phyloP scores from a whole-genome alignment of 306 rosid species.

The Potentilla sterilis region DNA sequence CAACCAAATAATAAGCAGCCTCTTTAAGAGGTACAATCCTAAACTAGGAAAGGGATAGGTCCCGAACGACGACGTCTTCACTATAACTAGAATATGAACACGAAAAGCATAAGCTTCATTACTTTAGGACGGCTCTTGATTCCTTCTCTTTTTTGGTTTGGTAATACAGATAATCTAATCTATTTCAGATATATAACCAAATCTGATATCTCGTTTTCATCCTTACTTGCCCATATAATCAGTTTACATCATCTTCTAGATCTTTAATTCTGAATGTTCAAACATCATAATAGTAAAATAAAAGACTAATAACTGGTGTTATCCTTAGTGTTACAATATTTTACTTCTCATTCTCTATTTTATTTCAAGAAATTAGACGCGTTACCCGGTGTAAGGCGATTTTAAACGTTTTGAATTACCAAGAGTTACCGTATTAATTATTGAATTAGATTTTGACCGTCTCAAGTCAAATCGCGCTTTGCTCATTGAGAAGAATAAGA shows the following conservation, averaged over 20 bases:
- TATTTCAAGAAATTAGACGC: no score
- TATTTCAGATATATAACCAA: not conserved
- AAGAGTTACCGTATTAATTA: no score
- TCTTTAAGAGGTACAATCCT: not conserved
- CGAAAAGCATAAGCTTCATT: not conserved
- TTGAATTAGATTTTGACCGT: not conserved
- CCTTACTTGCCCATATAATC: not conserved
- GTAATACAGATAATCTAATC: not conserved
- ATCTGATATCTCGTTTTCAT: not conserved
- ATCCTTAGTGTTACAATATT: no score
- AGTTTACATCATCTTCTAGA: not conserved
- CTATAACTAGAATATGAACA: not conserved
- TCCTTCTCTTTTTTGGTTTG: not conserved
- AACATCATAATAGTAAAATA: not conserved
- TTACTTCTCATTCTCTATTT: not conserved
- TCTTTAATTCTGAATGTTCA: not conserved
- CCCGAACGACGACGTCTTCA: not conserved
- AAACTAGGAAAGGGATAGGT: not conserved
- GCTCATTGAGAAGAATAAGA: not conserved
- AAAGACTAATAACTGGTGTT: not conserved
- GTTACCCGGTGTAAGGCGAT: no score
- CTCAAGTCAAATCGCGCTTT: not conserved
- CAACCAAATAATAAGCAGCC: no score
- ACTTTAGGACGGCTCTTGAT: not conserved
- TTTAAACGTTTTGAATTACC: no score